Evolutionary conservation across 192 early-diverging fungal genomes (phyloP).

Genomic region (Powellomyces hirtus): DNA sequence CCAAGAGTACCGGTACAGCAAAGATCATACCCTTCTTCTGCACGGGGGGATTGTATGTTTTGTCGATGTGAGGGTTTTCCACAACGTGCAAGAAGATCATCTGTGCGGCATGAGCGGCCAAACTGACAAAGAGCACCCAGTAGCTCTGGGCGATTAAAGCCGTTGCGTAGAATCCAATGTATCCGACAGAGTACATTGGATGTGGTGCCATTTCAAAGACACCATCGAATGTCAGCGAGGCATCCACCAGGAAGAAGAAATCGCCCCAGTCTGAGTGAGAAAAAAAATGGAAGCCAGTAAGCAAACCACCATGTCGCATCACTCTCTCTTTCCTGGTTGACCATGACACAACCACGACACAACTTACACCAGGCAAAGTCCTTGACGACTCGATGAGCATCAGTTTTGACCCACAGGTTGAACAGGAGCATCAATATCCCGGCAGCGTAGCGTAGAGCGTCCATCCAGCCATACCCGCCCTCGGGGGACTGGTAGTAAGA

Average conservation of each 20-base stretch:
- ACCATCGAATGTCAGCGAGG: constrained; percentile 78
- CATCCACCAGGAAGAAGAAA: constrained; percentile 92
- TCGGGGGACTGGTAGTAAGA: constrained; percentile 76
- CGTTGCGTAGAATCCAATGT: constrained; percentile 92
- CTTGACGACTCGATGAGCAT: constrained; percentile 92
- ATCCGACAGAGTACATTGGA: constrained; percentile 99
- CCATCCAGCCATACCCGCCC: constrained; percentile 25
- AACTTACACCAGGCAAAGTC: constrained; percentile 95
- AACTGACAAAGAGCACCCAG: constrained; percentile 83
- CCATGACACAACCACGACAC: constrained; percentile 1
- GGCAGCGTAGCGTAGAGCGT: constrained; percentile 72
- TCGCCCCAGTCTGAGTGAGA: constrained; percentile 88
- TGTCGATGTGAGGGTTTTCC: constrained; percentile 86
- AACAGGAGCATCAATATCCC: constrained; percentile 80
- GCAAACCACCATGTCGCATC: constrained; percentile 86
- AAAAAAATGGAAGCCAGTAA: constrained; percentile 57
- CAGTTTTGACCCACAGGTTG: constrained; percentile 95
- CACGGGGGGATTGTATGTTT: constrained; percentile 53
- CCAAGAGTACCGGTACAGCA: too few species aligned
- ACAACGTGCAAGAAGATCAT: constrained; percentile 86
- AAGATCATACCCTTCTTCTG: constrained; percentile 20
- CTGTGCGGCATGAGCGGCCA: constrained; percentile 85
- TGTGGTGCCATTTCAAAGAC: constrained; percentile 97
- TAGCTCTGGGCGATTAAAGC: constrained; percentile 90
- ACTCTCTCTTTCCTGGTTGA: constrained; percentile 90